These are phyloP conservation scores for Nowakowskiella sp. DNA, from an alignment of 192 early-diverging fungal genomes.

Conservation along the genomic window DNA sequence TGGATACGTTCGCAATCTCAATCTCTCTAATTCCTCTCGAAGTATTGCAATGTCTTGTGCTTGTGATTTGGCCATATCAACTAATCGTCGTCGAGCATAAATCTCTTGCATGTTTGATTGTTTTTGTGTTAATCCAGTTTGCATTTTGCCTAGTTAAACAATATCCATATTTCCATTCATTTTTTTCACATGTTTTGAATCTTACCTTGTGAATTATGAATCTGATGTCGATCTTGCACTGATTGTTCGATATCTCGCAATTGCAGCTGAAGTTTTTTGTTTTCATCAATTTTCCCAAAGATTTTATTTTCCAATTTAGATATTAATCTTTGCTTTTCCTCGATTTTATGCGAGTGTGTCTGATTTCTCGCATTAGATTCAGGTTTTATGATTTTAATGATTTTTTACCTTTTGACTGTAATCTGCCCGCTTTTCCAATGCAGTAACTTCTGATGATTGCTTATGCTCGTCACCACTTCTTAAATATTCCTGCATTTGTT, in stretches of 20 bases:
- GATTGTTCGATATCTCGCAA: constrained; percentile 21
- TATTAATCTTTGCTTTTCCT: constrained; percentile 22
- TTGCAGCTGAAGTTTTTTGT: constrained; percentile 27
- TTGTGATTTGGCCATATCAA: constrained; percentile 51
- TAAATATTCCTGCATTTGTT: constrained; percentile 57
- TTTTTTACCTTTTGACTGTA: constrained; percentile 33
- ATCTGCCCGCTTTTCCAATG: constrained; percentile 45
- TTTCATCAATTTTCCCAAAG: constrained; percentile 34
- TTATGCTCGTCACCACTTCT: constrained; percentile 47
- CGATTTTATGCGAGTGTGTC: constrained; percentile 42
- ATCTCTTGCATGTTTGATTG: constrained; percentile 29
- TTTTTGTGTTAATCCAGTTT: background rate
- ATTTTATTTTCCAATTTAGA: constrained; percentile 30
- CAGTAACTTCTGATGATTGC: constrained; percentile 40
- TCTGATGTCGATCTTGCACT: constrained; percentile 35
- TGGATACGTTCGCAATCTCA: constrained; percentile 51
- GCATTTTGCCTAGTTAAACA: constrained; percentile 3
- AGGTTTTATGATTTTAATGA: background rate
- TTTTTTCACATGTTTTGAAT: too few relatives aligned
- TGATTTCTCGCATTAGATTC: constrained; percentile 6
- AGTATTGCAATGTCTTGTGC: constrained; percentile 56
- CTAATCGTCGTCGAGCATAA: constrained; percentile 34
- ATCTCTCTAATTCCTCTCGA: constrained; percentile 45
- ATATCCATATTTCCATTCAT: background rate
- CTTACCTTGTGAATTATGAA: constrained; percentile 36